Evolutionary conservation across 768 basidiomycete species (phyloP).

Genomic region (Pholiota molesta): DNA sequence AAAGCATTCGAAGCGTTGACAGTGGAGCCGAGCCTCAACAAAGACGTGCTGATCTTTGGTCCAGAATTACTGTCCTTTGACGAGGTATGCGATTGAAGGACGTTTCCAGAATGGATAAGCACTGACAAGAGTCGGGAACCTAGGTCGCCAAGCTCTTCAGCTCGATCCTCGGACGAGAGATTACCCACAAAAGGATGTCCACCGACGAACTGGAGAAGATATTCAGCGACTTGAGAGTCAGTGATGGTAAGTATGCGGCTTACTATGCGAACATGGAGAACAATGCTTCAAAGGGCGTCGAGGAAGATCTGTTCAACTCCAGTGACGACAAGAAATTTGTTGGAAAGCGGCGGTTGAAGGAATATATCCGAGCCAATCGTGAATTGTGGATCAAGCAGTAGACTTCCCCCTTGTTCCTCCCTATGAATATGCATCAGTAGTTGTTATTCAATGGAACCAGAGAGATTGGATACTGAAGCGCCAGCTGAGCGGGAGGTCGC

Average conservation of each 20-base stretch:
- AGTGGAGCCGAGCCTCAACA: conserved; percentile 8
- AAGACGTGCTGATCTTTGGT: conserved; percentile 25
- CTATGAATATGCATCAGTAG: background rate
- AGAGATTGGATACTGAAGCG: background rate
- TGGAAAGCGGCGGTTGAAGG: conserved; percentile 25
- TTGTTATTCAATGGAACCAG: background rate
- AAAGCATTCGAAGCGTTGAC: conserved; percentile 27
- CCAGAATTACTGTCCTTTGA: conserved; percentile 29
- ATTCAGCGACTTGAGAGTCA: conserved; percentile 4
- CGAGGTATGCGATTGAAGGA: conserved; percentile 10
- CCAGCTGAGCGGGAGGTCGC: too few species aligned
- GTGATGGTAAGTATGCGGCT: conserved; percentile 16
- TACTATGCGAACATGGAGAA: conserved; percentile 21
- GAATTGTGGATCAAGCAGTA: conserved; percentile 17
- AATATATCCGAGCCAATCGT: conserved; percentile 27
- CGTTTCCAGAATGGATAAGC: background rate
- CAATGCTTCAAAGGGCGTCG: conserved; percentile 21
- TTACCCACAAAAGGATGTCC: conserved; percentile 19
- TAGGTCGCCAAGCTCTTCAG: conserved; percentile 20
- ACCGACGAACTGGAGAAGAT: conserved; percentile 10
- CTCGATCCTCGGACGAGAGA: conserved; percentile 19
- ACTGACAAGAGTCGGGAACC: background rate
- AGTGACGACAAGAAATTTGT: conserved; percentile 19
- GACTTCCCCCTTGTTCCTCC: background rate
- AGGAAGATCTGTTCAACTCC: conserved; percentile 24